Evolutionary conservation across 1,139 yeast species (phyloP), one percentile per base, ranked within the genome.

Genomic region (Zygoascus meyerae): DNA sequence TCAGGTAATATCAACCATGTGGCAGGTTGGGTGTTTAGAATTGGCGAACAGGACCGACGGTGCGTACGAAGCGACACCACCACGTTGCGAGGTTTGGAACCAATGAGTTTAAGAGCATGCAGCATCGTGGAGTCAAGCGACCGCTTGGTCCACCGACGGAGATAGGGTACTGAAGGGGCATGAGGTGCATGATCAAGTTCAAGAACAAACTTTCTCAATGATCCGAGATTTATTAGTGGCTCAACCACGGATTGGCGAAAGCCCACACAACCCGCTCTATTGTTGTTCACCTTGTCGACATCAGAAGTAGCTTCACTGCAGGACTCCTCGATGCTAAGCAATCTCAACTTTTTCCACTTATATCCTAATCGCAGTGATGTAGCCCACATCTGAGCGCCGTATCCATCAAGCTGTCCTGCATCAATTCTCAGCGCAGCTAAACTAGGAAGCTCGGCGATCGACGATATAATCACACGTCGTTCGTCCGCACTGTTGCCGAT

Each of bases 371-470:
- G n/a, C 26, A 40, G 11, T 16, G 37, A 18, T 28, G 29, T 16
- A 14, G 34, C 28, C 43, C 43, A 40, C 16, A 12, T 32, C 10
- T 14, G 32, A n/a, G 43, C 37, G 10, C 29, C 21, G 30, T 28
- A 31, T 21, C 26, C 26, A 21, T 21, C 26, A 21, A 21, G 26
- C 26, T 21, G 26, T 21, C 26, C 7, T 32, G 34, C 37, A 36
- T 40, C 43, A n/a, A 40, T 17, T 11, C 43, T 35, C 10, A 40
- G 43, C n/a, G 43, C 43, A n/a, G 43, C 36, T 11, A 40, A 29
- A 14, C 32, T 28, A 5, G 15, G 15, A 4, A 40, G 29, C 15
- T 40, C 43, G 15, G 31, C 16, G 12, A 40, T 17, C 4, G 18
- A 31, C 8, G 15, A 9, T 6, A 33, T 12, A 6, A 32, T 11